These are phyloP conservation scores for Alternaria gaisen DNA, from an alignment of 2,329 filamentous ascomycete genomes.

Conservation along the genomic window DNA sequence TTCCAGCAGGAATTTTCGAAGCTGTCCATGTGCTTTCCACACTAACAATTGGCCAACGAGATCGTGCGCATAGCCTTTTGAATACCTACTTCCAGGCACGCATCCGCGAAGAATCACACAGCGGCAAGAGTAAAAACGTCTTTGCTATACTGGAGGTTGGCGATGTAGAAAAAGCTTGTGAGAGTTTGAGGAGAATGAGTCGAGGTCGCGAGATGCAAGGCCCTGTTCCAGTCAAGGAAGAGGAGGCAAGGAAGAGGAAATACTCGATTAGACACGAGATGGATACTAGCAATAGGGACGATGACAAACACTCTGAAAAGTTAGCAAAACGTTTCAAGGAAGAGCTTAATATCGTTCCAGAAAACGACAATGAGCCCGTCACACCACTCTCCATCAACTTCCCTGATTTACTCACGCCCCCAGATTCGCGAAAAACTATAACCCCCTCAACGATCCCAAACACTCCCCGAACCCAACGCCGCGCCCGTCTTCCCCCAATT, in stretches of 20 bases:
- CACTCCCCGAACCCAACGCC: constrained; percentile 2
- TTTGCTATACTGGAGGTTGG: constrained; percentile 12
- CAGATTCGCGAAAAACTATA: background rate
- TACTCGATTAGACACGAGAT: constrained; percentile 6
- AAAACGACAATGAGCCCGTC: background rate
- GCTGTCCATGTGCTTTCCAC: constrained; percentile 17
- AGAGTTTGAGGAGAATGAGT: constrained; percentile 20
- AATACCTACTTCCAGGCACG: constrained; percentile 23
- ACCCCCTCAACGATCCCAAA: background rate
- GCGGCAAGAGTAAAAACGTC: background rate
- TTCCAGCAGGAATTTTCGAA: constrained; percentile 3
- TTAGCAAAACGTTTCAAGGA: background rate
- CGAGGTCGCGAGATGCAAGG: constrained; percentile 11
- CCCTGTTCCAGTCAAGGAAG: background rate
- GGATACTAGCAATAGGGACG: background rate
- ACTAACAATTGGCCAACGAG: constrained; percentile 16
- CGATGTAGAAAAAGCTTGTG: constrained; percentile 23
- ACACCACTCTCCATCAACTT: background rate
- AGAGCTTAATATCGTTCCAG: background rate
- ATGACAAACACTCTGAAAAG: background rate
- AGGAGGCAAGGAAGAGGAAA: constrained; percentile 10
- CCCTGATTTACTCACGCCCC: background rate
- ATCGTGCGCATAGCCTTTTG: constrained; percentile 22
- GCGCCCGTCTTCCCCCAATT: constrained; percentile 4
- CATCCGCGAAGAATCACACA: constrained; percentile 11